These are phyloP conservation scores for Tetracladium setigerum DNA, from an alignment of 495 filamentous ascomycete species.

Conservation along the genomic window DNA sequence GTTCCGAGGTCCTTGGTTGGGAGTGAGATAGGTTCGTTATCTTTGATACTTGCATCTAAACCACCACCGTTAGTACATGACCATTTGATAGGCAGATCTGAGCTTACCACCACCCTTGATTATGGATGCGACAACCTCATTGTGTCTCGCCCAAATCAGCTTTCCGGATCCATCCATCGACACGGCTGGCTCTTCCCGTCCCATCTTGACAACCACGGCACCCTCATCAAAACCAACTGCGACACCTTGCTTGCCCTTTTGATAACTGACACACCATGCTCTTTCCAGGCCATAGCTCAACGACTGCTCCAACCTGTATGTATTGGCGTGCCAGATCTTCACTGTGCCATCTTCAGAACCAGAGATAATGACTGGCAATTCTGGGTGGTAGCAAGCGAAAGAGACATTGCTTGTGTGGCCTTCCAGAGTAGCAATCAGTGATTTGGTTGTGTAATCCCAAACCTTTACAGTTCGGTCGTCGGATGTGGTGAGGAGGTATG, in stretches of 20 bases:
- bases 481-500: slow-evolving; percentile 92
- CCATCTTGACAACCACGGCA: slow-evolving; percentile 95
- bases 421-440: slow-evolving; percentile 90
- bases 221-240: slow-evolving; percentile 98
- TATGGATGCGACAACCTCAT: slow-evolving; percentile 85
- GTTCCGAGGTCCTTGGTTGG: slow-evolving; percentile 91
- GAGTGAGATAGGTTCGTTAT: slow-evolving; percentile 76
- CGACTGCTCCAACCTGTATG: slow-evolving; percentile 91
- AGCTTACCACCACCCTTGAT: slow-evolving; percentile 76
- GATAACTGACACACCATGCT: slow-evolving; percentile 95
- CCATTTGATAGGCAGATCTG: not conserved
- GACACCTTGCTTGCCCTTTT: slow-evolving; percentile 86
- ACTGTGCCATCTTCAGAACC: slow-evolving; percentile 96
- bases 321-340: slow-evolving; percentile 98
- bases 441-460: slow-evolving; percentile 99
- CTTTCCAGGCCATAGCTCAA: slow-evolving; percentile 91
- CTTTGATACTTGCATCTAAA: slow-evolving; percentile 67
- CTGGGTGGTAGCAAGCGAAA: slow-evolving; percentile 96
- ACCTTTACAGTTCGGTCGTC: slow-evolving; percentile 93
- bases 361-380: slow-evolving; percentile 96
- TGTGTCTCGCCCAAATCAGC: slow-evolving; percentile 90
- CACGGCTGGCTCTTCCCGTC: slow-evolving; percentile 92
- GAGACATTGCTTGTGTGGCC: slow-evolving; percentile 99
- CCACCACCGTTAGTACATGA: slow-evolving; percentile 2
- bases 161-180: slow-evolving; percentile 96